A percentile compares a stretch with the other conserved stretches of the same genome.
phyloP scores from a whole-genome alignment of 148 eudicot species.

The Vaccinium corymbosum region DNA sequence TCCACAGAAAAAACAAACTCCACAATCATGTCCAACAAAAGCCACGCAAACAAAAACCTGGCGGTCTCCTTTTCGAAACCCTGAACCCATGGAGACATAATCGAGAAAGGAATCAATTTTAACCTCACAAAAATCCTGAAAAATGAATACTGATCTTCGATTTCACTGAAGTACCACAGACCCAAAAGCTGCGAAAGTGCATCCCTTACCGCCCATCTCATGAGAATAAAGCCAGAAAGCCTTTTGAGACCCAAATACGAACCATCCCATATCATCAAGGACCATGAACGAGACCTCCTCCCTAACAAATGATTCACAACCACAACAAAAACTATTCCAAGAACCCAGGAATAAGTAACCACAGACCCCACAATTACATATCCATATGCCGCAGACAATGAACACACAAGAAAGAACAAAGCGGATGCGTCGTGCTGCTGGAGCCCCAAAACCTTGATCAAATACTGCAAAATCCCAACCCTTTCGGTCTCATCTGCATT shows the following conservation, averaged over 20 bases:
- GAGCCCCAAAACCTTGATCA: constrained; percentile 57
- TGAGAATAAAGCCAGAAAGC: constrained; percentile 67
- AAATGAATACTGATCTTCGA: constrained; percentile 76
- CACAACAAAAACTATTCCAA: constrained; percentile 46
- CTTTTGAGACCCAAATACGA: constrained; percentile 64
- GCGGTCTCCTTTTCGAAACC: constrained; percentile 29
- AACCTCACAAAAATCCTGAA: constrained; percentile 80
- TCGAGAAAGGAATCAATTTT: constrained; percentile 87
- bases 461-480: constrained; percentile 43
- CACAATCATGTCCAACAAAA: constrained; percentile 57
- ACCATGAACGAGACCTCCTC: constrained; percentile 34
- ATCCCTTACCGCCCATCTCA: constrained; percentile 92
- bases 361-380: constrained; percentile 72
- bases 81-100: constrained; percentile 47
- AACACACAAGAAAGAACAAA: constrained; percentile 50
- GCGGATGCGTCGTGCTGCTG: constrained; percentile 56
- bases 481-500: constrained; percentile 24
- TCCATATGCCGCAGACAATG: constrained; percentile 66
- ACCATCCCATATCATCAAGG: constrained; percentile 52
- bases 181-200: constrained; percentile 80
- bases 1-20: constrained; percentile 67
- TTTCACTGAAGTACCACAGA: constrained; percentile 72
- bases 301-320: constrained; percentile 62
- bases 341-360: constrained; percentile 70
- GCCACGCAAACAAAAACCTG: constrained; percentile 51